Evolutionary conservation across 306 rosid genomes (phyloP), one percentile per base, ranked within the genome.

Genomic region (Rosa multiflora): DNA sequence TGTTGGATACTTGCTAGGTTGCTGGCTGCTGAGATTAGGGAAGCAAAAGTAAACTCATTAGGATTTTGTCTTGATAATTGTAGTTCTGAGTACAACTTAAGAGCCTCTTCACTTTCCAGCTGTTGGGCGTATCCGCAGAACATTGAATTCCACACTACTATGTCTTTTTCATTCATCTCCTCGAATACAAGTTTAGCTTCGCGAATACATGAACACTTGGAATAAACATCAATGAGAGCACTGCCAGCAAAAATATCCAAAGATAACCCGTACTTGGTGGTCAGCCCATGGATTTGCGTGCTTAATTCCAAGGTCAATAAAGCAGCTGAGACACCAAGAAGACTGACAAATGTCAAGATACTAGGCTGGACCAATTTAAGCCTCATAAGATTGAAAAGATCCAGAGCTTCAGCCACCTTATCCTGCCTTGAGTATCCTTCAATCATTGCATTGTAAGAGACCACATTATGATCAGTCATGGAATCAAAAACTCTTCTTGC

Each of bases 101-200:
- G 87, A 82, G 94, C 93, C 80, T 92, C 93, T 67, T 88, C 97
- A 63, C 83, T 83, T 90, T 92, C 89, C 43, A 52, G 63, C 53
- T 83, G 86, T 72, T 89, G 93, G 67, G 81, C 63, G 78, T 88
- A 89, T 37, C 98, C 97, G 8, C 84, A 88, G 77, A 92, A 85
- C 92, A 92, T 83, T 9, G 98, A 93, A 89, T 87, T 94, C 98
- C 98, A 94, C 49, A 94, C 86, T 26, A 94, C 98, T 72, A 92
- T 86, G 77, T 94, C 98, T 85, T 87, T 90, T 75, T 85, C 85
- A 63, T 61, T 44, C 83, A 87, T 86, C 86, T 87, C 93, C 68
- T 92, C 94, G 61, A 94, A 94, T 76, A 89, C 93, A 79, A 87
- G 81, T 78, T 86, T 77, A 29, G 98, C 98, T 76, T 94, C 91